phyloP scores from a whole-genome alignment of 768 basidiomycete species.

The Glaciozyma antarctica region DNA sequence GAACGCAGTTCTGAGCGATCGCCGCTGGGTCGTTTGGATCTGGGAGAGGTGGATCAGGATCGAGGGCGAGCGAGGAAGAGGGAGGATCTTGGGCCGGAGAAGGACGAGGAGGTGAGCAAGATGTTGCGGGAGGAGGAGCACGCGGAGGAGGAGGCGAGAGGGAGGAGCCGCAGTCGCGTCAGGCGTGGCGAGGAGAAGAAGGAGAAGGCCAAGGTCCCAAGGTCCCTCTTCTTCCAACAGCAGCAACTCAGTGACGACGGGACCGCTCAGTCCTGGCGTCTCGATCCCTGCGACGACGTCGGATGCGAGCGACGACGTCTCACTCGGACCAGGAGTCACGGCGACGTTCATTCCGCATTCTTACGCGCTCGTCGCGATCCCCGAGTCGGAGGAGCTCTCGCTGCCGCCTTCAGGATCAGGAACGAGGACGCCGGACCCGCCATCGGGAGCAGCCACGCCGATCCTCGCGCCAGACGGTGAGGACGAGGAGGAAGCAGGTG shows the following conservation, averaged over 20 bases:
- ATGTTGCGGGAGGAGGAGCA: conserved; percentile 6
- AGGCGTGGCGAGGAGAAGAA: not conserved
- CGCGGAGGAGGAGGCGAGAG: conserved; percentile 27
- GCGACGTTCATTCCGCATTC: conserved; percentile 7
- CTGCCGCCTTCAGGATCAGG: conserved; percentile 1
- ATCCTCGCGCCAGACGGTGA: not conserved
- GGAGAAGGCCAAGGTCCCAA: not conserved
- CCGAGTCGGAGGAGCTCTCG: conserved; percentile 24
- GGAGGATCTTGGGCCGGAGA: not conserved
- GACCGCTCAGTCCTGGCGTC: not conserved
- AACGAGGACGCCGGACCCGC: not conserved
- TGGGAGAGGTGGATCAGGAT: not conserved
- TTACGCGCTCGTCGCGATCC: conserved; percentile 18
- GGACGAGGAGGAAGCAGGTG: conserved; percentile 4
- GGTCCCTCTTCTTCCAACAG: not conserved
- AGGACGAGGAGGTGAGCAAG: conserved; percentile 1
- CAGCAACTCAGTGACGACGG: not conserved
- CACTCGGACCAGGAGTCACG: not conserved
- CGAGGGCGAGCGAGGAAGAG: not conserved
- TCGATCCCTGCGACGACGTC: not conserved
- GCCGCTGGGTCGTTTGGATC: no score
- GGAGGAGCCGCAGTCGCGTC: conserved; percentile 13
- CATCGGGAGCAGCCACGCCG: not conserved
- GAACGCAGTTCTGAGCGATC: not conserved
- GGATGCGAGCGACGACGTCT: conserved; percentile 4